Evolutionary conservation across 352 stramenopile genomes (phyloP), one percentile per base, ranked within the genome.

Genomic region (Phytophthora constricta): DNA sequence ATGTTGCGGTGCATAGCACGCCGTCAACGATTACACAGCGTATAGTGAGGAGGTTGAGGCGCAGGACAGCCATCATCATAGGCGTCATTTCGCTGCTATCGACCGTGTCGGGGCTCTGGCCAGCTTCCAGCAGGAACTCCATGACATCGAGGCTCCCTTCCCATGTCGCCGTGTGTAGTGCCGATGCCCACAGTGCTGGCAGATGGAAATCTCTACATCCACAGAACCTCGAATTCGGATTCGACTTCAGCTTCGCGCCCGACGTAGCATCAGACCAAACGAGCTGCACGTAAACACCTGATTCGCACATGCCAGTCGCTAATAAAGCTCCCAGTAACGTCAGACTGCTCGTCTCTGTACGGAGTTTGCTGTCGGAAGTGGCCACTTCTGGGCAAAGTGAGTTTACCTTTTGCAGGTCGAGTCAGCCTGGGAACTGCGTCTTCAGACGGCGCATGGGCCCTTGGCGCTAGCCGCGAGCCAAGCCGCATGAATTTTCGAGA

Each of bases 51-150:
- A 79, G 43, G 33, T 54, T 72, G 8, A 63, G 67, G 0, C 58
- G 66, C 31, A 79, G 20, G 28, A 73, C 70, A 17, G 62, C 34
- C 23, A 79, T 43, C 66, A 76, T 79, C 19, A 75, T 60, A 1
- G 71, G 42, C 26, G 66, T 76, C 58, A 76, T 55, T 7, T 48
- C 62, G 50, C 41, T 43, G n/a, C 70, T 53, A 45, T 66, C 66
- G 1, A 13, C 9, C 11, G 22, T 31, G 27, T 79, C 56, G 2
- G 67, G 67, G 22, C 53, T n/a, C 13, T 73, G 67, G 1, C 71
- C 62, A 4, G 27, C 31, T 45, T 74, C 58, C 11, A 79, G 62
- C 27, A 79, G 31, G 34, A 71, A 73, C 14, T 57, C 11, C 23
- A 69, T 7, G 19, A 79, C 54, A 2, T n/a, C n/a, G 0, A 64